Evolutionary conservation across 2,329 filamentous ascomycete genomes (phyloP), one percentile per base, ranked within the genome.

Genomic region (Aspergillus fumigatus): DNA sequence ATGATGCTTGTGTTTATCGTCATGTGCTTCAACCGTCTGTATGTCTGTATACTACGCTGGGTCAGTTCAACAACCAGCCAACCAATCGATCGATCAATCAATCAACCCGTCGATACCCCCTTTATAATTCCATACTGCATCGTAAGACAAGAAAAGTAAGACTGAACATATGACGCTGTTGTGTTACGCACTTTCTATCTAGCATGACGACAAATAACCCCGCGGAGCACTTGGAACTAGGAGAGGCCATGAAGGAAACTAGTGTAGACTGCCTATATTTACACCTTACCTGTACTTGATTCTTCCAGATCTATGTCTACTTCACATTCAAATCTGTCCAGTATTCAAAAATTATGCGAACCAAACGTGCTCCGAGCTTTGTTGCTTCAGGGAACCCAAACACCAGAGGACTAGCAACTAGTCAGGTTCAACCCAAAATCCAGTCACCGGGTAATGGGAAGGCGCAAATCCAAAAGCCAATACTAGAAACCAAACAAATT

Each of bases 401-500:
- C 11, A 32, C 10, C 27, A 11, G 5, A 35, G 11, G 14, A 5
- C 11, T 6, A 6, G 11, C 11, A 17, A 17, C 32, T 17, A 5
- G 4, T 0, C 2, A 2, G 17, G 32, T 17, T 0, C 32, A 35
- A 23, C 2, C 23, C 23, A 11, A 29, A 29, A 4, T 29, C 27
- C 27, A 10, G 9, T 1, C 27, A 10, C 27, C 1, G 9, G 27
- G 6, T 19, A 10, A 9, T 10, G 9, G 14, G 2, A 41, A 19
- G n/a, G 3, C 7, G 29, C 29, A 14, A 14, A 32, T 32, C 32
- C 14, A 17, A 6, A 14, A 35, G 11, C 4, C 11, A 17, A 47
- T 25, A 21, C 45, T 51, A 62, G 14, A 62, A 61, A n/a, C 76
- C 76, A 63, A 80, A 79, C 40, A 78, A 57, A 56, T 79, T 76